Evolutionary conservation across 305 asterid species (phyloP), one percentile per base, ranked within the genome.

Genomic region (Plantago coronopus): DNA sequence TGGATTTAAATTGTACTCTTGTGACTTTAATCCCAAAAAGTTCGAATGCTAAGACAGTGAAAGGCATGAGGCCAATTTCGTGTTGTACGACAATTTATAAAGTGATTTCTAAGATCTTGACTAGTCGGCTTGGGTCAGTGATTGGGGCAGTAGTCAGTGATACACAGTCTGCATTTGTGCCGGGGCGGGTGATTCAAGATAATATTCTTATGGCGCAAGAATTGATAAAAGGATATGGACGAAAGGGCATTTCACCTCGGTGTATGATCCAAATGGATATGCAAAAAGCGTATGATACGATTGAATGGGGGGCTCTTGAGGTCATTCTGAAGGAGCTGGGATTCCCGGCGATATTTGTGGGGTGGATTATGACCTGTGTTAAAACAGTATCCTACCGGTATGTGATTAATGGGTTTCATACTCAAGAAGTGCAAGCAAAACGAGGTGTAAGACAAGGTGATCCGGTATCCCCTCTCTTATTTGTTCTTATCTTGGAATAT

Each of bases 41-140:
- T n/a, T n/a, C 40, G 13, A 25, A 64, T 45, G 67, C 60, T 65
- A 57, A 60, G 65, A 46, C 37, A 51, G 47, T 37, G 48, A 45
- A 68, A 61, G 29, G 5, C 5, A 2, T 25, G 29, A 25, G 29
- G 5, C 29, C 29, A 25, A 25, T 25, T 25, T 25, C 29, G 2
- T 25, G 29, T 5, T 25, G 29, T 25, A 25, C 29, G 2, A 25
- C 29, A 2, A 2, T 25, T 5, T 25, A 25, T 25, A 25, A 25
- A 25, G 5, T 25, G 5, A 2, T 25, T 5, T 25, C 29, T 5
- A 25, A 25, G 29, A 5, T 25, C 2, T 25, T 25, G 29, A 25
- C 29, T 2, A 25, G 3, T 2, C 2, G 29, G 5, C 5, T 25
- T 2, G 29, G 29, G 5, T 25, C 5, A 5, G 29, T 25, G 29